Evolutionary conservation across 352 stramenopile genomes (phyloP), one percentile per base, ranked within the genome.

Genomic region (Phytophthora pseudosyringae): DNA sequence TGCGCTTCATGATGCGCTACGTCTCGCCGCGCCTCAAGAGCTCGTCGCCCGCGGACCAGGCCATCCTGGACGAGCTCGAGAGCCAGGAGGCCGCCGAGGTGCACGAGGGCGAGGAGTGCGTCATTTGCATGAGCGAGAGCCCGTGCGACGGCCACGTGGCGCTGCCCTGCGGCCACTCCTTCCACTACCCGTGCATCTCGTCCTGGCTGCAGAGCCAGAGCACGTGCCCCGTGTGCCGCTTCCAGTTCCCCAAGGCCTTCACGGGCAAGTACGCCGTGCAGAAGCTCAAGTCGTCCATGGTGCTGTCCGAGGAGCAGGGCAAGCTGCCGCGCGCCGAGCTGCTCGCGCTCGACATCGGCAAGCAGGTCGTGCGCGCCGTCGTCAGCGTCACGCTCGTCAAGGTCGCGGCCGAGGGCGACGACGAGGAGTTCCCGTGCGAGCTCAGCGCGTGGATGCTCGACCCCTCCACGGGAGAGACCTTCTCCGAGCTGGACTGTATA

Each of bases 141-240:
- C 72, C 76, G 96, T 68, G 68, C 41, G 41, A 75, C 39, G 60
- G 69, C 51, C 54, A 73, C 65, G 51, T 92, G 35, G 69, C 73
- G n/a, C 74, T 98, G 26, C 91, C 93, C 6, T 99, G 95, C 61
- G 75, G 79, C 35, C 95, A 99, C 76, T 70, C 85, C 10, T 98
- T 98, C 75, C 95, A 99, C 74, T 80, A 88, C 47, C 81, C 89
- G 41, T 99, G 96, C 73, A 86, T 99, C 53, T 73, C 88, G 48
- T 89, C 85, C 7, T 99, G 96, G 95, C 86, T 97, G 25, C 64
- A 90, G 31, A 91, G 82, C 64, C 90, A 97, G 59, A 86, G 79
- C 57, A 95, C 90, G 51, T 99, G 96, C 71, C 94, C 94, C n/a
- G 86, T 98, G 39, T 99, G 96, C 65, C 96, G 97, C 63, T 90